Evolutionary conservation across 2,329 filamentous ascomycete species (phyloP), one percentile per base, ranked within the genome.

Genomic region (Gyromitra esculenta): DNA sequence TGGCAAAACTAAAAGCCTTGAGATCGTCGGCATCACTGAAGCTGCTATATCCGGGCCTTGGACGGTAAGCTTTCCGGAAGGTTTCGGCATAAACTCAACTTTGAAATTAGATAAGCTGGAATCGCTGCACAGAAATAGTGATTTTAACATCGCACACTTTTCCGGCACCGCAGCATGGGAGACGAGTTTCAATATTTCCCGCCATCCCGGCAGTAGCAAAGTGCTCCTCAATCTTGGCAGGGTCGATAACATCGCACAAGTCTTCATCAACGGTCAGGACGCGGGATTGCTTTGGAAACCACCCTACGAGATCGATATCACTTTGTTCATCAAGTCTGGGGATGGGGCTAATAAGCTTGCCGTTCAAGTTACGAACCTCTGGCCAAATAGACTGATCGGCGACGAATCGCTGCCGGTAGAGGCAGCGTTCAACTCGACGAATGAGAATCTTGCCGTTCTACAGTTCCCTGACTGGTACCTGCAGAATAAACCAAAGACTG

Each of bases 71-170:
- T 57, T 70, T 50, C 65, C 56, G 39, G 13, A 39, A 35, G 25
- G 45, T 21, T 69, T 9, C 13, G 65, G 56, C 6, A 39, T 75
- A 48, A 60, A 52, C 21, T 41, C 41, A 43, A 37, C 31, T 37
- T n/a, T 75, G n/a, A 70, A 48, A 8, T 18, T 73, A 5, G 45
- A 70, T 31, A 75, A 69, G 1, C 65, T 69, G 9, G 37, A 65
- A 50, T 70, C 65, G 9, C 65, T 63, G 5, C 57, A 75, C 15
- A 68, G 52, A 18, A 35, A 75, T 9, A 35, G 8, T 1, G 45
- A 75, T 56, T 57, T 64, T 21, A 48, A 54, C n/a, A 37, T 69
- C 54, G 45, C 60, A 39, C 71, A 74, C 35, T 69, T 74, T 50
- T 74, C 63, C 21, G 71, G 71, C 18, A 69, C 62, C 8, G 60